A percentile compares a stretch with the other conserved stretches of the same genome.
phyloP scores from a whole-genome alignment of 371 early-diverging fungal species.

The Rhizopus delemar region DNA sequence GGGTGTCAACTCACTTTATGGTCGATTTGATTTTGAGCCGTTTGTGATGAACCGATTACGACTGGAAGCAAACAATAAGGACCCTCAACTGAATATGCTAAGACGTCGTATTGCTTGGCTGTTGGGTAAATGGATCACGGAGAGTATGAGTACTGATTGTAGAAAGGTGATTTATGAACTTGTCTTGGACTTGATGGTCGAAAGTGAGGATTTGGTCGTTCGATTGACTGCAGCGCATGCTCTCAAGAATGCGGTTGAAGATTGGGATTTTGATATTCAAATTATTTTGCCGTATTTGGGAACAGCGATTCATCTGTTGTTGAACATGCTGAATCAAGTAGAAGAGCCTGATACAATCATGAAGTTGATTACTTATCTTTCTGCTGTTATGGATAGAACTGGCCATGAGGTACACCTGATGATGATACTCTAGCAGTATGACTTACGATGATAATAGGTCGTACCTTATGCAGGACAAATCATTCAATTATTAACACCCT shows the following conservation, averaged over 20 bases:
- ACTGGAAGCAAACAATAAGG: conserved; percentile 55
- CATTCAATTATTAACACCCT: conserved; percentile 71
- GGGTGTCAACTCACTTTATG: conserved; percentile 82
- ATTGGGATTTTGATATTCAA: conserved; percentile 84
- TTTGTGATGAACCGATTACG: conserved; percentile 68
- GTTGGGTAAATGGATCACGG: conserved; percentile 84
- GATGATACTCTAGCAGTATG: conserved; percentile 17
- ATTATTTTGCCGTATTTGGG: conserved; percentile 74
- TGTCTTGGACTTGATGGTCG: conserved; percentile 67
- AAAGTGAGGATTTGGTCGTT: conserved; percentile 77
- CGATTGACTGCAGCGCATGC: conserved; percentile 79
- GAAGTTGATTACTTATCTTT: conserved; percentile 73
- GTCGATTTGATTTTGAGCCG: conserved; percentile 77
- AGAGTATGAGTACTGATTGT: conserved; percentile 69
- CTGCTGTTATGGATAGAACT: conserved; percentile 78
- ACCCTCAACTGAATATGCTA: conserved; percentile 57
- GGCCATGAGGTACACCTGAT: conserved; percentile 54
- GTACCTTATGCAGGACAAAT: conserved; percentile 72
- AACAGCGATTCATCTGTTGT: conserved; percentile 56
- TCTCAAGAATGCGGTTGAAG: conserved; percentile 72
- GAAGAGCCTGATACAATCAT: conserved; percentile 80
- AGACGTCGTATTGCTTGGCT: conserved; percentile 82
- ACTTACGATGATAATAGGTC: conserved; percentile 44
- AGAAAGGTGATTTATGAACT: conserved; percentile 70
- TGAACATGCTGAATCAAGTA: conserved; percentile 62